A percentile compares a stretch with the other conserved stretches of the same genome.
These are phyloP conservation scores for Fusarium neocosmosporiellum DNA, from an alignment of 2,329 filamentous ascomycete species.

Conservation along the genomic window DNA sequence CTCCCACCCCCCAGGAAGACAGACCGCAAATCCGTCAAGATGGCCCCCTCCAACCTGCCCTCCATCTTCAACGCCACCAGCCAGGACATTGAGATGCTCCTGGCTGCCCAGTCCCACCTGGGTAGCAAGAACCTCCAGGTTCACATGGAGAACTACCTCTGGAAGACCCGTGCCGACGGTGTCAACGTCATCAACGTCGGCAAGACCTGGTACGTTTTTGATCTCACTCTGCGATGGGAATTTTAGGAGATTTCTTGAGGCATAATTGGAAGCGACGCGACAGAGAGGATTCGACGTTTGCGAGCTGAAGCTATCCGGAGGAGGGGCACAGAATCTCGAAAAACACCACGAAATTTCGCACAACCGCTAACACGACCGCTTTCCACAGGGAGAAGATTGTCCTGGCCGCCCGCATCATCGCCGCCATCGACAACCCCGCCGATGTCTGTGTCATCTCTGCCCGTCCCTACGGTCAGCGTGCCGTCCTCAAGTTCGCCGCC, in stretches of 20 bases:
- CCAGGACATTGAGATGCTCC: constrained; percentile 99
- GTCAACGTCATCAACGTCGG: constrained; percentile 99
- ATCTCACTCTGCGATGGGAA: neutral
- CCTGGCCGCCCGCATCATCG: constrained; percentile 98
- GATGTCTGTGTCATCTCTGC: constrained; percentile 99
- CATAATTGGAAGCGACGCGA: neutral
- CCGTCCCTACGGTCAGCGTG: constrained; percentile 99
- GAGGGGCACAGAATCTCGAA: constrained; percentile 39
- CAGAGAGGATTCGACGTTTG: neutral
- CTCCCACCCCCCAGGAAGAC: too few relatives aligned
- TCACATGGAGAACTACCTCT: constrained; percentile 99
- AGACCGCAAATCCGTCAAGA: constrained; percentile 69
- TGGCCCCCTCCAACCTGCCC: constrained; percentile 96
- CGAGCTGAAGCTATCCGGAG: constrained; percentile 28
- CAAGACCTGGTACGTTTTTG: constrained; percentile 90
- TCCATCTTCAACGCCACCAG: constrained; percentile 95
- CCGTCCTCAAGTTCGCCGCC: constrained; percentile 98
- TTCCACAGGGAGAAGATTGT: constrained; percentile 95
- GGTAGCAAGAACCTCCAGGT: constrained; percentile 99
- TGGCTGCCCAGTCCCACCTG: constrained; percentile 95
- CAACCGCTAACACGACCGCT: constrained; percentile 25
- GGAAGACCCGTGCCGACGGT: constrained; percentile 99
- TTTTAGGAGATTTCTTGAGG: constrained; percentile 1
- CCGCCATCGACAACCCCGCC: constrained; percentile 98
- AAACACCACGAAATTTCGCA: constrained; percentile 4